phyloP scores from a whole-genome alignment of 2,329 filamentous ascomycete genomes.

The Neoarthrinium moseri region DNA sequence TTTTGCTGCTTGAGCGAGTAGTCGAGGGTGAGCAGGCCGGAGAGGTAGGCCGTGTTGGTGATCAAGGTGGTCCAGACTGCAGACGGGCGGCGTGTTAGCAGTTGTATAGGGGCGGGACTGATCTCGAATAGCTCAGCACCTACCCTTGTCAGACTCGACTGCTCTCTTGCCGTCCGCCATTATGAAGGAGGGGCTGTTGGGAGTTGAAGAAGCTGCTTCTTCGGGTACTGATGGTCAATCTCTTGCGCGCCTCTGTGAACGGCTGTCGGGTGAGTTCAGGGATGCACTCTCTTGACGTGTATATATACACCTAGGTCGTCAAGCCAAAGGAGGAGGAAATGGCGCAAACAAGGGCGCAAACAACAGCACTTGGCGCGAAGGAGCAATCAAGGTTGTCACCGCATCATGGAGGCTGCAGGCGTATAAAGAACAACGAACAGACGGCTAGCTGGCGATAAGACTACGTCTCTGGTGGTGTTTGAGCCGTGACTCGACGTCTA shows the following conservation, averaged over 20 bases:
- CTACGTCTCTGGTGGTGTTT: background rate
- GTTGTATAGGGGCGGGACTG: background rate
- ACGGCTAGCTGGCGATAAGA: background rate
- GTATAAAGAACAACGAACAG: background rate
- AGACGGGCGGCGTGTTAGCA: slow-evolving; percentile 9
- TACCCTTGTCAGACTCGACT: slow-evolving; percentile 29
- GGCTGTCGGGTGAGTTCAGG: too few relatives aligned
- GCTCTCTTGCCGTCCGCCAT: slow-evolving; percentile 32
- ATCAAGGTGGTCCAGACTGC: slow-evolving; percentile 86
- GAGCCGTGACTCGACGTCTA: too few relatives aligned
- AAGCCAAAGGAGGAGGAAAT: too few relatives aligned
- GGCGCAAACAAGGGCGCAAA: too few relatives aligned
- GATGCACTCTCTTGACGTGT: too few relatives aligned
- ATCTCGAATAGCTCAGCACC: background rate
- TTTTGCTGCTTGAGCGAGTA: slow-evolving; percentile 66
- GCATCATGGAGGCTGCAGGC: background rate
- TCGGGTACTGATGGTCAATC: too few relatives aligned
- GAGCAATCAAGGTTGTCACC: too few relatives aligned
- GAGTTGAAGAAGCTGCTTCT: background rate
- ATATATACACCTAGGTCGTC: background rate
- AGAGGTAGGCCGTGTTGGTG: slow-evolving; percentile 79
- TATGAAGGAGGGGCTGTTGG: background rate
- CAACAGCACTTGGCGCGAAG: too few relatives aligned
- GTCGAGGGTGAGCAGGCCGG: slow-evolving; percentile 79
- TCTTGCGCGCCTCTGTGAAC: too few relatives aligned